Base-by-base conservation (phyloP, 495 filamentous ascomycete genomes). In the Penicillium turbatum region DNA sequence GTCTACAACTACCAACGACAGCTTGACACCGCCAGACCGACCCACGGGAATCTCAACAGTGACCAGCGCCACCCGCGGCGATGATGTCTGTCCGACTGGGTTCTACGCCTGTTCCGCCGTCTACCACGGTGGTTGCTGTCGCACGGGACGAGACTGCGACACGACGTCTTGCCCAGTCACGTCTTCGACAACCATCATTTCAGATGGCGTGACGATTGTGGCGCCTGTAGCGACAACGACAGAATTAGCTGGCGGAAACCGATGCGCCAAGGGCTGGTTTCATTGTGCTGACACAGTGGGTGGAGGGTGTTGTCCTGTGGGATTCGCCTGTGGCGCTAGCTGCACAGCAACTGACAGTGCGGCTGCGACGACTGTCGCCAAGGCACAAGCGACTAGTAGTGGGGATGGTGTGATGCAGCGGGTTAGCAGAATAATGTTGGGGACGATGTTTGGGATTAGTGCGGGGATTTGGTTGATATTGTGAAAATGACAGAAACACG, bases 61-160 rank as follows among this genome's bases (percentile, higher is more conserved):
- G 35, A 68, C 59, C 12, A 66, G 65, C 12, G 17, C 48, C 16
- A 67, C 61, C 10, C 66, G 61, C 9, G 44, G 45, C 12, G 42
- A 54, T 2, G 44, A 51, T 15, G 35, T 59, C 49, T 88, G 86
- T 58, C 87, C 90, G 12, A 81, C 83, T 0, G 84, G 88, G 1
- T 89, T 88, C 74, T 93, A 93, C 70, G 79, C 83, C 46, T 86
- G 87, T 64, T 79, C 76, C 41, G 80, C 81, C 1, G 77, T 80
- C 45, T 83, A 87, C 51, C 78, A 82, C 3, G 84, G 83, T 40
- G 88, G 88, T 4, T 93, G 89, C 70, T 93, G 89, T 69, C 86
- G 84, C 21, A 88, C 88, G 6, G 91, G 89, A 1, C 81, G 91
- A 27, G 76, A 95, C 68, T 97, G 92, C 69, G 83, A 85, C 65